Evolutionary conservation across 129 eudicot species (phyloP).

Genomic region (Centaurea solstitialis): DNA sequence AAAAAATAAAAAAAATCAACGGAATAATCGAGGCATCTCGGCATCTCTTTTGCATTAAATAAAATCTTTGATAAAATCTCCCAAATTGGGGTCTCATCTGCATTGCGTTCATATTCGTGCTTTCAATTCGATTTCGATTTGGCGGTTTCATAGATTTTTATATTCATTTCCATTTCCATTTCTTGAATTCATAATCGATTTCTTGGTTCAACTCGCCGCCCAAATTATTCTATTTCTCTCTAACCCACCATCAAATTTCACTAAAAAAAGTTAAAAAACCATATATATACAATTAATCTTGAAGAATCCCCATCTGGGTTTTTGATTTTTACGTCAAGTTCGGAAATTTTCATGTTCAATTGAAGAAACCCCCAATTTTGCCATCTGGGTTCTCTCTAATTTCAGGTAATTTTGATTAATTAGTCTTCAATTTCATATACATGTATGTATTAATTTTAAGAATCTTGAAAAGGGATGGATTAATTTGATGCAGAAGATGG

Average conservation of each 20-base stretch:
- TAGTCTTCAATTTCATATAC: not conserved
- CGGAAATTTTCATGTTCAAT: not conserved
- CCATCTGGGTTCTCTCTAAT: slow-evolving; percentile 16
- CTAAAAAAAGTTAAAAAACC: not conserved
- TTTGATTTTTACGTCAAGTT: not conserved
- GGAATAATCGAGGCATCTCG: slow-evolving; percentile 37
- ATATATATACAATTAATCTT: slow-evolving; percentile 16
- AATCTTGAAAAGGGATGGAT: not conserved
- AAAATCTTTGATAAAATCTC: slow-evolving; percentile 7
- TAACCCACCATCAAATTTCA: slow-evolving; percentile 3
- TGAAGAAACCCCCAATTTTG: not conserved
- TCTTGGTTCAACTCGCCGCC: slow-evolving; percentile 30
- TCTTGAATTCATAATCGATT: slow-evolving; percentile 29
- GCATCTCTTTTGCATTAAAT: slow-evolving; percentile 21
- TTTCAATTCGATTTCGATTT: not conserved
- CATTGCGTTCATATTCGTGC: slow-evolving; percentile 24
- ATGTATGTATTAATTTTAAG: not conserved
- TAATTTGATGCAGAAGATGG: slow-evolving; percentile 25
- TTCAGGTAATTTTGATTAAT: slow-evolving; percentile 27
- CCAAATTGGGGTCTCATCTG: slow-evolving; percentile 12
- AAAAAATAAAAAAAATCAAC: not conserved
- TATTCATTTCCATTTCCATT: slow-evolving; percentile 28
- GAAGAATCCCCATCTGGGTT: not conserved
- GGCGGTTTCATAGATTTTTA: slow-evolving; percentile 26
- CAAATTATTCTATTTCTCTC: slow-evolving; percentile 4